Percentiles rank a stretch among this genome's conserved stretches.
phyloP scores from a whole-genome alignment of 345 rosid species.

The Lepidium africanum region DNA sequence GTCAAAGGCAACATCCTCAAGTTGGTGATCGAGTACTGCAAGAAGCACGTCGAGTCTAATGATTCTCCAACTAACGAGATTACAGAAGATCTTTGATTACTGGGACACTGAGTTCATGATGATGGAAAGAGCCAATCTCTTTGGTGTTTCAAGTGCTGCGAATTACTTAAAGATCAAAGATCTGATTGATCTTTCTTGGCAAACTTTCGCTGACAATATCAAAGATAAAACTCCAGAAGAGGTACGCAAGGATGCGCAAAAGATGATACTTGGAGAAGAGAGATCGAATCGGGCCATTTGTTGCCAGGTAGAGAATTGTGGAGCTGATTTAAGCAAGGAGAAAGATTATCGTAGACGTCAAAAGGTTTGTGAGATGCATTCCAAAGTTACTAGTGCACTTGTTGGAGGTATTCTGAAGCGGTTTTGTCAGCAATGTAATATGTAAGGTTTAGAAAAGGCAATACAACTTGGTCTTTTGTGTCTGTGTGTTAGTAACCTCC shows the following conservation, averaged over 20 bases:
- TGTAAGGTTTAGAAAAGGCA: neutral
- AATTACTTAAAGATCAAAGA: constrained; percentile 46
- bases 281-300: constrained; percentile 49
- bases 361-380: constrained; percentile 95
- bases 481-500: neutral
- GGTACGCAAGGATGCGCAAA: constrained; percentile 54
- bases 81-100: constrained; percentile 31
- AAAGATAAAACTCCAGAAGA: constrained; percentile 41
- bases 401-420: constrained; percentile 90
- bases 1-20: constrained; percentile 48
- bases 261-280: constrained; percentile 53
- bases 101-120: constrained; percentile 60
- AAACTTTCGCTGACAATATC: constrained; percentile 52
- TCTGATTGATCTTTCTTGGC: constrained; percentile 49
- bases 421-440: constrained; percentile 92
- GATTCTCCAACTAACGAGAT: constrained; percentile 3
- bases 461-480: neutral
- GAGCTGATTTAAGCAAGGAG: constrained; percentile 75
- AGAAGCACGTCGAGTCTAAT: constrained; percentile 37
- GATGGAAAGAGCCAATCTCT: constrained; percentile 43
- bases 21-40: constrained; percentile 59
- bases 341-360: constrained; percentile 96
- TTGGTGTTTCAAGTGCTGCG: constrained; percentile 47
- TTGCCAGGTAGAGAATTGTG: constrained; percentile 89
- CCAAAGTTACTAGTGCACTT: constrained; percentile 80